These are phyloP conservation scores for Gossypium australe DNA, from an alignment of 345 rosid genomes.

Conservation along the genomic window DNA sequence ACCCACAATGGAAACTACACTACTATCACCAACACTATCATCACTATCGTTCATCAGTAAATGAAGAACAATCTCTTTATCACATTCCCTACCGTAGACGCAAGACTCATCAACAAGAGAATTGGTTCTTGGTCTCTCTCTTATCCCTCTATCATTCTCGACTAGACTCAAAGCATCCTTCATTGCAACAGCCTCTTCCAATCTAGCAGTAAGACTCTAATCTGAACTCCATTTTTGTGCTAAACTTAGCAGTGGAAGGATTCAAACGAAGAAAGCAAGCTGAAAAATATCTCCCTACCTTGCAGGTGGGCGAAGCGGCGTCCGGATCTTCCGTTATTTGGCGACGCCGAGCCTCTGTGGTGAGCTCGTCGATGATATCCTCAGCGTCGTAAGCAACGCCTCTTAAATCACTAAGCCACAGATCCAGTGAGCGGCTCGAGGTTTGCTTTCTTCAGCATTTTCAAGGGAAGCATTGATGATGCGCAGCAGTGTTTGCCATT, in stretches of 20 bases:
- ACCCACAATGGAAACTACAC: constrained; percentile 26
- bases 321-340: neutral
- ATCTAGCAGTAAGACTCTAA: constrained; percentile 2
- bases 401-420: constrained; percentile 19
- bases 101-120: constrained; percentile 10
- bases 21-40: neutral
- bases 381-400: constrained; percentile 23
- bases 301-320: neutral
- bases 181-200: constrained; percentile 4
- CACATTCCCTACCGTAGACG: constrained; percentile 28
- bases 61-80: constrained; percentile 8
- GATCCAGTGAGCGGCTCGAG: neutral
- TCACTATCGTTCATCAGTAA: constrained; percentile 8
- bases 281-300: neutral
- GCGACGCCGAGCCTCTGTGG: neutral
- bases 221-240: neutral
- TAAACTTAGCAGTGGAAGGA: neutral
- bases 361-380: constrained; percentile 30
- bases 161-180: neutral
- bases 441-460: constrained; percentile 25
- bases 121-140: neutral
- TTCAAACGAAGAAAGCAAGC: neutral
- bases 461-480: constrained; percentile 13
- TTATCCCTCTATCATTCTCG: neutral
- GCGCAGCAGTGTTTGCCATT: neutral